phyloP scores from a whole-genome alignment of 2,329 filamentous ascomycete species.

The Botrytis porri region DNA sequence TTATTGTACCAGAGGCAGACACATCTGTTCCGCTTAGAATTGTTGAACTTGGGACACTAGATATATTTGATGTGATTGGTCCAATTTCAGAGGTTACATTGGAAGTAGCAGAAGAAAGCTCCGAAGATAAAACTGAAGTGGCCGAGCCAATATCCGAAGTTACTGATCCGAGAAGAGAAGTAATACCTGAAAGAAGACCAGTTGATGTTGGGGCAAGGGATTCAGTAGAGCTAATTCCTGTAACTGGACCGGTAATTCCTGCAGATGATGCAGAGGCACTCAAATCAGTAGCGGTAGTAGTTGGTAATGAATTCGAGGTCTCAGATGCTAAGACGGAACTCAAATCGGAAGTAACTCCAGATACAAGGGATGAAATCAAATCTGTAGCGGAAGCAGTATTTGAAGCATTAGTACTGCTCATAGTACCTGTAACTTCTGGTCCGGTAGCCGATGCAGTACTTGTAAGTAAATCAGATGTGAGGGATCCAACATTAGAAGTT shows the following conservation, averaged over 20 bases:
- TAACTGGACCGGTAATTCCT: slow-evolving; percentile 15
- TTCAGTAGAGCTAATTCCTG: background rate
- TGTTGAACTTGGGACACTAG: background rate
- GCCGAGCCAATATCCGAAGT: background rate
- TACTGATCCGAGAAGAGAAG: slow-evolving; percentile 4
- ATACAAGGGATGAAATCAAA: background rate
- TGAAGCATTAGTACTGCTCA: background rate
- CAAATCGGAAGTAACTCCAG: slow-evolving; percentile 4
- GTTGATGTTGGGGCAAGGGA: background rate
- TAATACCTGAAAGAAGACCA: slow-evolving; percentile 1
- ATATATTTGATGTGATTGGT: background rate
- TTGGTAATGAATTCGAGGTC: slow-evolving; percentile 2
- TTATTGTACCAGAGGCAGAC: background rate
- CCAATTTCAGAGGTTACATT: background rate
- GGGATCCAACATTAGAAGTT: background rate
- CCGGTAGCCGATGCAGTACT: background rate
- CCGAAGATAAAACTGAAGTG: background rate
- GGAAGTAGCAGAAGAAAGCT: background rate
- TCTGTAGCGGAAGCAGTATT: background rate
- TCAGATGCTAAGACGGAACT: background rate
- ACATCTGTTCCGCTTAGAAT: background rate
- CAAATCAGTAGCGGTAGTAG: slow-evolving; percentile 13
- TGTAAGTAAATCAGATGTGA: slow-evolving; percentile 12
- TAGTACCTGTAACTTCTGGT: background rate
- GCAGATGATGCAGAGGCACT: slow-evolving; percentile 13